Evolutionary conservation across 345 rosid genomes (phyloP).

Genomic region (Populus nigra): DNA sequence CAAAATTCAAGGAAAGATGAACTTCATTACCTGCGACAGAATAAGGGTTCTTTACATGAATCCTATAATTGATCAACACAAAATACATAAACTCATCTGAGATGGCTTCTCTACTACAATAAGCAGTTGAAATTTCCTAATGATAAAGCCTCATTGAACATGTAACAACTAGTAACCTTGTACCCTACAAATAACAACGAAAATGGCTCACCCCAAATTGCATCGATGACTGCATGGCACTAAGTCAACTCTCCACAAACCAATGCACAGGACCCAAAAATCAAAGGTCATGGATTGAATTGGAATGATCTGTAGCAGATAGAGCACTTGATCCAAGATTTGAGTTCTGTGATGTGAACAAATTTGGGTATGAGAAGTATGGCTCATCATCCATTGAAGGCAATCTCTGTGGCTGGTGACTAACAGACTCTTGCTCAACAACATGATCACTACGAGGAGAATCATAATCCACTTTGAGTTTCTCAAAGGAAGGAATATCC

Average conservation of each 20-base stretch:
- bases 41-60: neutral
- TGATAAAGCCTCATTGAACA: neutral
- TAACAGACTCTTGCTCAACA: conserved; percentile 21
- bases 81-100: neutral
- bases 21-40: neutral
- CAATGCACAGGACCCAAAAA: neutral
- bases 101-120: neutral
- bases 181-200: conserved; percentile 12
- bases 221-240: neutral
- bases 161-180: neutral
- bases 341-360: conserved; percentile 48
- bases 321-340: conserved; percentile 32
- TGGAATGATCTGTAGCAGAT: conserved; percentile 30
- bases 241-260: conserved; percentile 8
- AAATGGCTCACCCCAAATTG: conserved; percentile 5
- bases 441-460: conserved; percentile 27
- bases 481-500: conserved; percentile 38
- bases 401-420: conserved; percentile 62
- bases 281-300: conserved; percentile 29
- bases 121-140: neutral
- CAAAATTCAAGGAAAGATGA: neutral
- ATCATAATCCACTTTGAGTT: conserved; percentile 29
- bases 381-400: conserved; percentile 76
- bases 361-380: conserved; percentile 75
- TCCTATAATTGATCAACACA: conserved; percentile 2